Base-by-base conservation (phyloP, 805 yeast genomes). In the Spathaspora gorwiae region DNA sequence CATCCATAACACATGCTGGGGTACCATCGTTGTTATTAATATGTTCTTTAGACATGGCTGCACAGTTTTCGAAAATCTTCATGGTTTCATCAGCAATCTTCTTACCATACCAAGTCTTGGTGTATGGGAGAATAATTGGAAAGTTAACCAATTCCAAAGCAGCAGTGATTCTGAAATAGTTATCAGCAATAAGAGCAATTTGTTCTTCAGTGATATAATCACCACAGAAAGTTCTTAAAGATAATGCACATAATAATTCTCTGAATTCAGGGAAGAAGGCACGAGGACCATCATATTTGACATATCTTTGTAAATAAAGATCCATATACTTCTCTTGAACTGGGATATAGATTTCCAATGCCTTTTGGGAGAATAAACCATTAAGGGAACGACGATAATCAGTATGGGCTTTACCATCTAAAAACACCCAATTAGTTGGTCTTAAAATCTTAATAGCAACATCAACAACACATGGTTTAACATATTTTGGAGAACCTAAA, bases 71-170 rank as follows among this genome's bases (percentile, higher is more conserved):
- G 57, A 94, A 90, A 56, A 89, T 83, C 56, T 81, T 84, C 97
- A 94, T 92, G 13, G 96, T 88, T 75, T 84, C 80, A 64, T 94
- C 96, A 46, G 97, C 95, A 59, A 90, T 86, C 62, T 78, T 81
- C 73, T 87, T 84, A 54, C 99, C 99, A 68, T 90, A 88, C 99
- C 99, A 94, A 32, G 99, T 85, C 73, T 92, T 94, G 50, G 99
- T 90, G 76, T 78, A 94, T 29, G 99, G 99, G 40, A 94, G 66
- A 52, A 94, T 92, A 57, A 94, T 87, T 51, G 99, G 99, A 81
- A 94, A 94, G 75, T 94, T 94, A 50, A 94, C 99, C 54, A 94
- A 79, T 71, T 94, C 99, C 61, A 94, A 78, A 26, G 99, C 99
- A 48, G 96, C 96, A 11, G 99, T 94, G 54, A 94, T 87, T 52